Evolutionary conservation across 805 yeast genomes (phyloP), one percentile per base, ranked within the genome.

Genomic region (Candida methanosorbosa): DNA sequence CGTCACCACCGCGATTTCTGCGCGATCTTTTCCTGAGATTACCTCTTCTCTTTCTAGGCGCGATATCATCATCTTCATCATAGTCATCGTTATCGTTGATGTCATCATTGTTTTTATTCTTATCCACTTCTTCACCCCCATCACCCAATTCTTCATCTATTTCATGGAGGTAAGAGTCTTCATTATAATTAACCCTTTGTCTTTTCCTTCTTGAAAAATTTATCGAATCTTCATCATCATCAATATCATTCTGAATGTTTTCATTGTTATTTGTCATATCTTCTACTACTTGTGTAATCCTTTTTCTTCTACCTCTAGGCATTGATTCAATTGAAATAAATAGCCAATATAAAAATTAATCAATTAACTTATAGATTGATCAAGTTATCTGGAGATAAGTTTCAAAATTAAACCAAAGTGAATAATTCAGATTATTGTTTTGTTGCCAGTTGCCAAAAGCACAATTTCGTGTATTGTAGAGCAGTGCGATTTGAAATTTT

Each of bases 171-270:
- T 41, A 40, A 14, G 42, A 48, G 35, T 57, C 63, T 38, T 57
- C 63, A 32, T 57, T 57, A 32, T 57, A 57, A 35, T 56, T 57
- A 18, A 57, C 51, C 11, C 46, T 31, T 25, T 45, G 45, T 20
- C 54, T 45, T 50, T 63, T 31, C 32, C 59, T 48, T 31, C 50
- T 54, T 26, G 47, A 50, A 12, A 47, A 41, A 42, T 43, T 53
- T 27, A 35, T 29, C 8, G 24, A 37, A 22, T 44, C 52, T 13
- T 48, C 48, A 4, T 46, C 53, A 4, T 43, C 52, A 5, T 48
- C 48, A 2, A 41, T 49, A 8, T 39, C 42, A 6, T 30, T n/a
- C n/a, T n/a, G n/a, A n/a, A n/a, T n/a, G n/a, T n/a, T n/a, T n/a
- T 38, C 7, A 21, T 8, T 8, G 23, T 21, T 7, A n/a, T n/a